Conservation (phyloP, 2,329 filamentous ascomycete genomes). For the Cercospora sp. region DNA sequence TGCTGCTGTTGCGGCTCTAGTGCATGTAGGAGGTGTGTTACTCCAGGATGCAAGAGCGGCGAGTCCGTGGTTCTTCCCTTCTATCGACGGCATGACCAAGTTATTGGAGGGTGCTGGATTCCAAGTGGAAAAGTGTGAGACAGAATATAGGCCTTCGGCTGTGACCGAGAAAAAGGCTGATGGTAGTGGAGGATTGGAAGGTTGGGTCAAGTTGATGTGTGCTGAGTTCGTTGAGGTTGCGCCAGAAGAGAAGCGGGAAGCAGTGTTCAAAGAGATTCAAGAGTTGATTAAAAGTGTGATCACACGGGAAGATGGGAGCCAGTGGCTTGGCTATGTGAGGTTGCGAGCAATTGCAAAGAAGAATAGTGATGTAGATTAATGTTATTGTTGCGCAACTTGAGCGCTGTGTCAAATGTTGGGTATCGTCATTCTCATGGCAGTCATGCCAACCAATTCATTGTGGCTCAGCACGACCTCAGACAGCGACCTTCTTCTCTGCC, state of each 20-base stretch:
- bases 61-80: slow-evolving; percentile 72
- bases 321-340: slow-evolving; percentile 51
- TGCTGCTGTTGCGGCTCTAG: slow-evolving; percentile 57
- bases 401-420: background rate
- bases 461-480: background rate
- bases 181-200: slow-evolving; percentile 40
- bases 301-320: slow-evolving; percentile 56
- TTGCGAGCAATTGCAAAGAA: slow-evolving; percentile 46
- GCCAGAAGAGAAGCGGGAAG: slow-evolving; percentile 53
- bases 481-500: background rate
- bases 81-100: slow-evolving; percentile 57
- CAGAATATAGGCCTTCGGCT: slow-evolving; percentile 65
- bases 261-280: slow-evolving; percentile 55
- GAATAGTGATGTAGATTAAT: slow-evolving; percentile 15
- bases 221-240: slow-evolving; percentile 55
- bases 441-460: background rate
- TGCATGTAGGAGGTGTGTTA: slow-evolving; percentile 50
- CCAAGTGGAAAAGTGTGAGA: slow-evolving; percentile 53
- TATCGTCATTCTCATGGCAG: background rate
- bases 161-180: slow-evolving; percentile 42
- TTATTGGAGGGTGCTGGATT: slow-evolving; percentile 46
- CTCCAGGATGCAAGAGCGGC: slow-evolving; percentile 51
- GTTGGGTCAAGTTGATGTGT: slow-evolving; percentile 59
- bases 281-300: slow-evolving; percentile 58
- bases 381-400: background rate